Base-by-base conservation (phyloP, 352 stramenopile genomes). In the Hyphochytrium catenoides region DNA sequence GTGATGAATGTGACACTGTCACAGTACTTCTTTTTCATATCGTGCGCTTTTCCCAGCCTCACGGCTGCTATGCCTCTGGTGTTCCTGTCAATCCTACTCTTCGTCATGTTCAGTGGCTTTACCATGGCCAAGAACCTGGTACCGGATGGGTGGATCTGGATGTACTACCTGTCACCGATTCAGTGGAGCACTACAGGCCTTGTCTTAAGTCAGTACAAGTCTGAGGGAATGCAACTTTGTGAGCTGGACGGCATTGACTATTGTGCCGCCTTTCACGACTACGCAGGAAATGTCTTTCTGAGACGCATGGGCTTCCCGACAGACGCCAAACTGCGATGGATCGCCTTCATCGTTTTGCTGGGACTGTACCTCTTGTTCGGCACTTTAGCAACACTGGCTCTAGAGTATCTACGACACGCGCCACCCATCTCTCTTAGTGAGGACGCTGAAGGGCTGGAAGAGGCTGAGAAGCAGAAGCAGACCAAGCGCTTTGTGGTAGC, bases 151-250 rank as follows among this genome's bases (percentile, higher is more conserved):
- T 39, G 63, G 8, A 49, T 55, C n/a, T 79, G 67, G 67, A 9
- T 75, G 12, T 78, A 75, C 47, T 75, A 57, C 54, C 37, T 78
- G 22, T 59, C 76, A 39, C 67, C 67, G 4, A 39, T 78, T 11
- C 40, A 57, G 1, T 78, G 63, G 62, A 44, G 41, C 14, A 27
- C 69, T 15, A 60, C 62, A 25, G 45, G 38, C 23, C 32, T 67
- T 11, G 47, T 54, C 11, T 47, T 70, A 8, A 57, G 33, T 33
- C 3, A 46, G 54, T 25, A 60, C 41, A 32, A 54, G 57, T 31
- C 36, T 17, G 26, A 35, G 7, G 29, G 25, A 30, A 51, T 55
- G 16, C 50, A 65, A 39, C 39, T 47, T 7, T 68, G 56, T 38
- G n/a, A n/a, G n/a, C n/a, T n/a, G n/a, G n/a, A n/a, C n/a, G n/a